A percentile compares a stretch with the other conserved stretches of the same genome.
Evolutionary conservation across 1,139 yeast genomes (phyloP).

Genomic region (Suhomyces terraborum): DNA sequence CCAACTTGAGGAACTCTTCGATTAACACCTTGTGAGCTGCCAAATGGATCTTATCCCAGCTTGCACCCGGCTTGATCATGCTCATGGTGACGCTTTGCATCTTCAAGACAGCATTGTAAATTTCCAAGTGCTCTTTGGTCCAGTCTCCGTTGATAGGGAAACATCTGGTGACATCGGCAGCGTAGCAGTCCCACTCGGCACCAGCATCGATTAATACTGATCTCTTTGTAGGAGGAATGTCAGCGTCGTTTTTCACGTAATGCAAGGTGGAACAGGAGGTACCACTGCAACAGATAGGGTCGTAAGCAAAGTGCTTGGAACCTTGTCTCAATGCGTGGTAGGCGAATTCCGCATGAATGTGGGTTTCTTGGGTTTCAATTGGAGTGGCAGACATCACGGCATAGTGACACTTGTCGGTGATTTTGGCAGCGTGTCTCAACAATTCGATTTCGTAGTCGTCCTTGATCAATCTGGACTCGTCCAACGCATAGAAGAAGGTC

Average conservation of each 20-base stretch:
- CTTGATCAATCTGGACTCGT: slow-evolving; percentile 82
- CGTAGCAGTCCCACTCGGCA: slow-evolving; percentile 93
- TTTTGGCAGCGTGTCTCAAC: slow-evolving; percentile 76
- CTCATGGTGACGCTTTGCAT: slow-evolving; percentile 79
- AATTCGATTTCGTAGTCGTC: slow-evolving; percentile 78
- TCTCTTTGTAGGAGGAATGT: slow-evolving; percentile 49
- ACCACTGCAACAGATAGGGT: slow-evolving; percentile 95
- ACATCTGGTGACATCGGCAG: slow-evolving; percentile 91
- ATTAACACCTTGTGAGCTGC: slow-evolving; percentile 78
- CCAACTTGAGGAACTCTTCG: slow-evolving; percentile 67
- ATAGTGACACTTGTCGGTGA: slow-evolving; percentile 83
- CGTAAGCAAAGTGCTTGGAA: slow-evolving; percentile 83
- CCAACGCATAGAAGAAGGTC: slow-evolving; percentile 71
- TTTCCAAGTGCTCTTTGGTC: slow-evolving; percentile 81
- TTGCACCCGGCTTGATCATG: slow-evolving; percentile 74
- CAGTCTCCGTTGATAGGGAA: slow-evolving; percentile 92
- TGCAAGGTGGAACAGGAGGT: slow-evolving; percentile 90
- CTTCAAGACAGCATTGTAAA: slow-evolving; percentile 76
- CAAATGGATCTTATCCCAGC: slow-evolving; percentile 84
- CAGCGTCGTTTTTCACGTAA: slow-evolving; percentile 81
- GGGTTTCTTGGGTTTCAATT: slow-evolving; percentile 84
- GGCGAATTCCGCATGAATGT: slow-evolving; percentile 91
- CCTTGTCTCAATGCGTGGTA: slow-evolving; percentile 96
- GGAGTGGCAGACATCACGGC: slow-evolving; percentile 94
- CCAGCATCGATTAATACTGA: slow-evolving; percentile 92